Percentiles rank a stretch among this genome's conserved stretches.
Conservation (phyloP, 805 yeast genomes). For the Candida ascalaphidarum region DNA sequence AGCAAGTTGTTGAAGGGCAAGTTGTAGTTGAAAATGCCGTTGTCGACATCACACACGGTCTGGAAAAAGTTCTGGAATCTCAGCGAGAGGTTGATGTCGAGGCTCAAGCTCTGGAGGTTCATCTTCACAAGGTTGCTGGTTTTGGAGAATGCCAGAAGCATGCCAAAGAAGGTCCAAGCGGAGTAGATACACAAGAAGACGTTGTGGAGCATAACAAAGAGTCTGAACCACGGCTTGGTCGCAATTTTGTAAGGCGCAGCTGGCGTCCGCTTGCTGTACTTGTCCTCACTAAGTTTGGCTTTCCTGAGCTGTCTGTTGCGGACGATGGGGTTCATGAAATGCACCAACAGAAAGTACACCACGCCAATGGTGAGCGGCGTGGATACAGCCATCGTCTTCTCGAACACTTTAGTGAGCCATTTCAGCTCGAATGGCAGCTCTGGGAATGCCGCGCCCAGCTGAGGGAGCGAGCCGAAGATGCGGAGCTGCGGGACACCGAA, state of each 20-base stretch:
- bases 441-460: slow-evolving; percentile 20
- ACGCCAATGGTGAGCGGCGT: slow-evolving; percentile 53
- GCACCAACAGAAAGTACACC: slow-evolving; percentile 51
- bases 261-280: slow-evolving; percentile 27
- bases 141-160: slow-evolving; percentile 41
- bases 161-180: slow-evolving; percentile 64
- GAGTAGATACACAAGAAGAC: slow-evolving; percentile 56
- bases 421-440: slow-evolving; percentile 24
- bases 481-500: slow-evolving; percentile 27
- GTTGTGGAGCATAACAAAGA: slow-evolving; percentile 54
- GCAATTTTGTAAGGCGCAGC: slow-evolving; percentile 49
- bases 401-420: slow-evolving; percentile 26
- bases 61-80: slow-evolving; percentile 40
- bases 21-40: slow-evolving; percentile 43
- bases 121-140: slow-evolving; percentile 20
- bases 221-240: slow-evolving; percentile 35
- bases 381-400: slow-evolving; percentile 35
- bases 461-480: slow-evolving; percentile 20
- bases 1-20: slow-evolving; percentile 30
- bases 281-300: slow-evolving; percentile 11
- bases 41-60: slow-evolving; percentile 49
- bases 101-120: too few species aligned
- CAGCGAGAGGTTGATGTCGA: slow-evolving; percentile 1
- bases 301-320: slow-evolving; percentile 35
- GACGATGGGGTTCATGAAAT: slow-evolving; percentile 40